Percentiles rank a stretch among this genome's conserved stretches.
Conservation (phyloP, 805 yeast species). For the Dipodascus albidus region DNA sequence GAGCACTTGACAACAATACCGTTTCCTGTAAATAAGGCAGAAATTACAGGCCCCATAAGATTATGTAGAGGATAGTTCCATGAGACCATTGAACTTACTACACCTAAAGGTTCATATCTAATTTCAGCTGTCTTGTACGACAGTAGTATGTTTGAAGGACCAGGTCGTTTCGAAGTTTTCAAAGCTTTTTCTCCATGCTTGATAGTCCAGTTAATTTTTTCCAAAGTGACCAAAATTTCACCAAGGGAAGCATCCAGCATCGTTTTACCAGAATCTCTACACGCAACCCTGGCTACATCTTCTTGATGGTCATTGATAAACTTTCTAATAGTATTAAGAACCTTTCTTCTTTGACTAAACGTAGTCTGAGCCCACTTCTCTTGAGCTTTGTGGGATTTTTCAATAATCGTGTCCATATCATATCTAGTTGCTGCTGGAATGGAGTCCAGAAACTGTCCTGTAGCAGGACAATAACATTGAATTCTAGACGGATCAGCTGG, state of each 20-base stretch:
- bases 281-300: slow-evolving; percentile 80
- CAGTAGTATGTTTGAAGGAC: slow-evolving; percentile 78
- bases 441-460: slow-evolving; percentile 78
- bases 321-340: slow-evolving; percentile 58
- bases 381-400: slow-evolving; percentile 45
- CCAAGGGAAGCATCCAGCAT: slow-evolving; percentile 87
- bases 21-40: slow-evolving; percentile 84
- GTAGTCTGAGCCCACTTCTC: slow-evolving; percentile 38
- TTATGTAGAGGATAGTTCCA: slow-evolving; percentile 99
- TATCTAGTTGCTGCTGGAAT: slow-evolving; percentile 49
- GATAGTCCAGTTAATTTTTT: slow-evolving; percentile 83
- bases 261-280: slow-evolving; percentile 94
- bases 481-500: slow-evolving; percentile 55
- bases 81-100: slow-evolving; percentile 80
- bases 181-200: slow-evolving; percentile 69
- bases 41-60: slow-evolving; percentile 82
- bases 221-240: slow-evolving; percentile 89
- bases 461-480: slow-evolving; percentile 91
- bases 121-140: slow-evolving; percentile 89
- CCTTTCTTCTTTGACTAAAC: slow-evolving; percentile 54
- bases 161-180: slow-evolving; percentile 65
- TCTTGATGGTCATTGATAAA: slow-evolving; percentile 75
- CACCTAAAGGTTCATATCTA: slow-evolving; percentile 84
- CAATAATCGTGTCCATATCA: slow-evolving; percentile 60
- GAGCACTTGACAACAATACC: slow-evolving; percentile 88